Conservation (phyloP, 176 grass and related monocot species). For the Eremochloa ophiuroides region DNA sequence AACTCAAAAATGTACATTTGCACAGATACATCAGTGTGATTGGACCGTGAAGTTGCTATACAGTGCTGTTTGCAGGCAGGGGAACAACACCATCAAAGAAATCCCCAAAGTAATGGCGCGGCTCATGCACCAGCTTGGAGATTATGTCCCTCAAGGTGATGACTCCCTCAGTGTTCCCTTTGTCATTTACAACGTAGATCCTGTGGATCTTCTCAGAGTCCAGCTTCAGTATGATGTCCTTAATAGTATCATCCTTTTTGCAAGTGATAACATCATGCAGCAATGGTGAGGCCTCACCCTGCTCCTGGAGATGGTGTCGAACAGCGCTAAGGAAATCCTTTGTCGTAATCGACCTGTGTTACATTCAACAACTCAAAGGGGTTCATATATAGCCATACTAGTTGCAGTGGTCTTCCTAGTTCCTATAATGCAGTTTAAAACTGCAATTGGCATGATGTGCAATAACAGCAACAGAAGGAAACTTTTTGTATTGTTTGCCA, state of each 20-base stretch:
- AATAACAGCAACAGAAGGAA: neutral
- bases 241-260: conserved; percentile 50
- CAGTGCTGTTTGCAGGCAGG: conserved; percentile 68
- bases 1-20: conserved; percentile 27
- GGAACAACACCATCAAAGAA: conserved; percentile 93
- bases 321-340: conserved; percentile 70
- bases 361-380: neutral
- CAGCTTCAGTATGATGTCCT: conserved; percentile 82
- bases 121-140: conserved; percentile 93
- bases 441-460: neutral
- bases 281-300: conserved; percentile 58
- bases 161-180: conserved; percentile 60
- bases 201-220: conserved; percentile 81
- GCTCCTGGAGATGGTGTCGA: conserved; percentile 56
- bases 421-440: neutral
- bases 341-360: conserved; percentile 71
- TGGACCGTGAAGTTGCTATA: conserved; percentile 25
- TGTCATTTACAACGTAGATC: conserved; percentile 66
- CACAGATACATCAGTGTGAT: neutral
- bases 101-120: conserved; percentile 85
- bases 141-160: conserved; percentile 96
- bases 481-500: neutral
- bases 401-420: neutral
- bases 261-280: conserved; percentile 62
- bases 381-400: neutral